Conservation (phyloP, 2,329 filamentous ascomycete species). For the Tolypocladium cylindrosporum region DNA sequence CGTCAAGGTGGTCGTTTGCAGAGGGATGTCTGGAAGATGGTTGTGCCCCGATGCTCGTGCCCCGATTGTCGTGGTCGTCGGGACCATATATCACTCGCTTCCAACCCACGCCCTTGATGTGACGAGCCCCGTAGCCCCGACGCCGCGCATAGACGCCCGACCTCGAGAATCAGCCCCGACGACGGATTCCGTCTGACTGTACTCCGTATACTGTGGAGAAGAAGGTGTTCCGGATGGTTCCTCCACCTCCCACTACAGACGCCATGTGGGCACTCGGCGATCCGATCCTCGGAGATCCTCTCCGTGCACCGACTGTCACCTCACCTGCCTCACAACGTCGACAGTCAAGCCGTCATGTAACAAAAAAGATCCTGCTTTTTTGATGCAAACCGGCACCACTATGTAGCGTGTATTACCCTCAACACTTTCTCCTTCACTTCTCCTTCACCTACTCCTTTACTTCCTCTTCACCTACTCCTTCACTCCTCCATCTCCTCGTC, state of each 20-base stretch:
- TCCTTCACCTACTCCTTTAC: too few species aligned
- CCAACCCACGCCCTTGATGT: not conserved
- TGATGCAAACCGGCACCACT: slow-evolving; percentile 3
- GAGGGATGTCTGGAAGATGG: not conserved
- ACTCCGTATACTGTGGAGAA: not conserved
- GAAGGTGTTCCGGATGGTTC: not conserved
- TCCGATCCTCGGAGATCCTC: not conserved
- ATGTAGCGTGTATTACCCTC: not conserved
- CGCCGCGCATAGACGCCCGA: too few species aligned
- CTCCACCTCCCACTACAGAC: too few species aligned
- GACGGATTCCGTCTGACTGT: not conserved
- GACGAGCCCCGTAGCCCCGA: not conserved
- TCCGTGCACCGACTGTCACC: not conserved
- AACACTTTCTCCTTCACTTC: not conserved
- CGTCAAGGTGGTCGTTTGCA: not conserved
- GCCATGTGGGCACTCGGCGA: too few species aligned
- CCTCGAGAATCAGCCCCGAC: not conserved
- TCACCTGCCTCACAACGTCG: too few species aligned
- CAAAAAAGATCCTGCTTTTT: not conserved
- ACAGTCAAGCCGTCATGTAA: not conserved
- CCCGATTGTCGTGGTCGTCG: not conserved
- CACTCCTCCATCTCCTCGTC: slow-evolving; percentile 18
- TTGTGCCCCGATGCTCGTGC: not conserved
- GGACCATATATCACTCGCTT: not conserved
- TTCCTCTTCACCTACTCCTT: not conserved